Evolutionary conservation across 495 filamentous ascomycete species (phyloP).

Genomic region (Penicillium silybi): DNA sequence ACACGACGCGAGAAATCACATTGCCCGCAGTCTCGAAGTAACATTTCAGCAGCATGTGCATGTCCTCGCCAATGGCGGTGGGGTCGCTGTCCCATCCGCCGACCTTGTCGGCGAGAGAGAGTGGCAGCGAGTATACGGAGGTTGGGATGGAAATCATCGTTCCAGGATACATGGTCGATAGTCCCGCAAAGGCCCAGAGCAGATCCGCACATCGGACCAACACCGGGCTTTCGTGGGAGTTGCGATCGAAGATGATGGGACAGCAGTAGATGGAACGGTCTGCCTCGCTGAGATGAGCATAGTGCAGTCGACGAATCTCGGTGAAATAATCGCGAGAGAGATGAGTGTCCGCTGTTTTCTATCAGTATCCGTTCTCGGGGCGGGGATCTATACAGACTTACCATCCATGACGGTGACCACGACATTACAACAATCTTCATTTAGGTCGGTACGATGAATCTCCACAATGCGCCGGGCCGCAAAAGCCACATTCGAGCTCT

Average conservation of each 20-base stretch:
- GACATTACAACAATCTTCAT: slow-evolving; percentile 50
- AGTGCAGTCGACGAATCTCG: slow-evolving; percentile 56
- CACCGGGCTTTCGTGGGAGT: slow-evolving; percentile 59
- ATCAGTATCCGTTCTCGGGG: slow-evolving; percentile 2
- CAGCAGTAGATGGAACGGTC: slow-evolving; percentile 59
- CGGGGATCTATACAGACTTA: slow-evolving; percentile 26
- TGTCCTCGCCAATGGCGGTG: slow-evolving; percentile 66
- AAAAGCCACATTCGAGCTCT: slow-evolving; percentile 66
- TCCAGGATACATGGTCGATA: slow-evolving; percentile 60
- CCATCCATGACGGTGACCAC: slow-evolving; percentile 69
- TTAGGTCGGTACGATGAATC: slow-evolving; percentile 39
- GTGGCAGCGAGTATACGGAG: slow-evolving; percentile 64
- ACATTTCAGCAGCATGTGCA: slow-evolving; percentile 74
- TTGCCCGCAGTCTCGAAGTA: slow-evolving; percentile 66
- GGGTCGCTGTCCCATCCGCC: slow-evolving; percentile 64
- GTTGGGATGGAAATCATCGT: slow-evolving; percentile 61
- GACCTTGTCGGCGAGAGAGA: slow-evolving; percentile 57
- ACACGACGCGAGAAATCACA: slow-evolving; percentile 46
- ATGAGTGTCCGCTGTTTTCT: slow-evolving; percentile 58
- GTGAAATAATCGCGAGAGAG: slow-evolving; percentile 62
- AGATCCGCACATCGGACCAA: slow-evolving; percentile 67
- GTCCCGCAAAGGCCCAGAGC: slow-evolving; percentile 61
- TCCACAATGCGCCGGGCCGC: slow-evolving; percentile 59
- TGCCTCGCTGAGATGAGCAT: slow-evolving; percentile 48
- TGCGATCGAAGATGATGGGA: slow-evolving; percentile 71